Evolutionary conservation across 257 asterid genomes (phyloP).

Genomic region (Capsicum rhomboideum): DNA sequence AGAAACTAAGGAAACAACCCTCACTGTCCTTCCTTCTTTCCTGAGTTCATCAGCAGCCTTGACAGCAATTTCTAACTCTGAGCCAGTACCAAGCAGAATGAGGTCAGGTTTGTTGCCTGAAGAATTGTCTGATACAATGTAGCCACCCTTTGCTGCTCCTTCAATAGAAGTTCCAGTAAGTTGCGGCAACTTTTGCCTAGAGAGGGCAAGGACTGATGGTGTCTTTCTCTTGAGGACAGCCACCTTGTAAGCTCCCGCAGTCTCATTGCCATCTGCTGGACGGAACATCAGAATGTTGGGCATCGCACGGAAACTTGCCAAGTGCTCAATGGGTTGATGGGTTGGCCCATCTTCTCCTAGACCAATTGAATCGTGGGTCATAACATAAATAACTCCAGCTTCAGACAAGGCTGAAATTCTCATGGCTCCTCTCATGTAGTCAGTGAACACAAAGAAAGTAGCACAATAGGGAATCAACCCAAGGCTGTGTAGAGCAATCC

Average conservation of each 20-base stretch:
- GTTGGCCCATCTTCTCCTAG: conserved; percentile 80
- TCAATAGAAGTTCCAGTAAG: conserved; percentile 63
- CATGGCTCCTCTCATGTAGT: conserved; percentile 92
- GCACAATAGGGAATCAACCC: conserved; percentile 81
- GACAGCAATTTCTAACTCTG: conserved; percentile 64
- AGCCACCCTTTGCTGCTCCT: conserved; percentile 70
- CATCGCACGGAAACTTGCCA: conserved; percentile 80
- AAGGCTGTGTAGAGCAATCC: conserved; percentile 72
- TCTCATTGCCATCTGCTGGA: conserved; percentile 90
- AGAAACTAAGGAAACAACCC: conserved; percentile 74
- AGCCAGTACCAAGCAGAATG: conserved; percentile 60
- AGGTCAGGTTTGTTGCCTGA: conserved; percentile 58
- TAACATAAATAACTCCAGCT: conserved; percentile 61
- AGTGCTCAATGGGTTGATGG: conserved; percentile 71
- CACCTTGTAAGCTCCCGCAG: conserved; percentile 74
- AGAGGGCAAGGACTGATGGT: conserved; percentile 64
- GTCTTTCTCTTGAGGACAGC: conserved; percentile 61
- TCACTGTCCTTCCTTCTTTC: conserved; percentile 66
- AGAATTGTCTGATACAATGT: conserved; percentile 45
- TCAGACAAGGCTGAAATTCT: conserved; percentile 68
- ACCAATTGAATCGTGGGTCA: conserved; percentile 75
- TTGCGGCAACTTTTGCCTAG: conserved; percentile 55
- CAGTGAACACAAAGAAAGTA: conserved; percentile 85
- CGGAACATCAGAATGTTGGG: conserved; percentile 66
- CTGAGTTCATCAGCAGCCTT: conserved; percentile 64